These are phyloP conservation scores for Coemansia sp. DNA, from an alignment of 192 early-diverging fungal species.

Conservation along the genomic window DNA sequence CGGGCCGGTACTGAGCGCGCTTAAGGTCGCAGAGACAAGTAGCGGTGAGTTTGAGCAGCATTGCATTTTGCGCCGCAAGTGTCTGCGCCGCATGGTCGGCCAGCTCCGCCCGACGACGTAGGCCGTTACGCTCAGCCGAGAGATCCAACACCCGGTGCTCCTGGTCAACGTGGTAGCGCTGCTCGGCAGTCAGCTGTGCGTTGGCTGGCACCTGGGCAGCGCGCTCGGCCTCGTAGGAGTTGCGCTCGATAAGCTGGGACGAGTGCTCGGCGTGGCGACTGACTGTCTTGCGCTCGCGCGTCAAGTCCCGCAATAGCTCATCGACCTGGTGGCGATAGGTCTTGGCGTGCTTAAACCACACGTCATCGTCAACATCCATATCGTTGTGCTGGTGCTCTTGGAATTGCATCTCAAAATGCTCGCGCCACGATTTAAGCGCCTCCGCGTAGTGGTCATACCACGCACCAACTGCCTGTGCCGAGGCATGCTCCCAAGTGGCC, in stretches of 20 bases:
- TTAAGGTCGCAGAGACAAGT: constrained; percentile 45
- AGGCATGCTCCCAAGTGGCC: constrained; percentile 57
- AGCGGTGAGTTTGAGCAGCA: constrained; percentile 43
- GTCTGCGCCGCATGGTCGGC: constrained; percentile 36
- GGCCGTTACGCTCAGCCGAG: constrained; percentile 47
- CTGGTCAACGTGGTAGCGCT: constrained; percentile 53
- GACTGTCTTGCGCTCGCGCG: constrained; percentile 44
- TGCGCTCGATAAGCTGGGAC: constrained; percentile 41
- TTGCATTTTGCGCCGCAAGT: constrained; percentile 37
- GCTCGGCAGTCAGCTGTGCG: constrained; percentile 54
- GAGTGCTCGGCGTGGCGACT: constrained; percentile 52
- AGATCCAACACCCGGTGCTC: constrained; percentile 50
- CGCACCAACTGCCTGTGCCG: constrained; percentile 31
- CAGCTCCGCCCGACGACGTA: constrained; percentile 47
- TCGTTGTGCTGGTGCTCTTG: constrained; percentile 51
- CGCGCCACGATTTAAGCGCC: constrained; percentile 48
- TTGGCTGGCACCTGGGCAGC: constrained; percentile 43
- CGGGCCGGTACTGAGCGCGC: constrained; percentile 20
- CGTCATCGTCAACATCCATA: constrained; percentile 21
- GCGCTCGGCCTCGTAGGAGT: constrained; percentile 42
- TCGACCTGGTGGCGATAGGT: constrained; percentile 45
- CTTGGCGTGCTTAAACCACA: constrained; percentile 17
- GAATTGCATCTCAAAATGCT: constrained; percentile 55
- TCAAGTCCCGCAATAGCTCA: constrained; percentile 47
- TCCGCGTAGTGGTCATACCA: constrained; percentile 48